Conservation (phyloP, 108 stramenopile genomes). For the Skeletonema potamos region DNA sequence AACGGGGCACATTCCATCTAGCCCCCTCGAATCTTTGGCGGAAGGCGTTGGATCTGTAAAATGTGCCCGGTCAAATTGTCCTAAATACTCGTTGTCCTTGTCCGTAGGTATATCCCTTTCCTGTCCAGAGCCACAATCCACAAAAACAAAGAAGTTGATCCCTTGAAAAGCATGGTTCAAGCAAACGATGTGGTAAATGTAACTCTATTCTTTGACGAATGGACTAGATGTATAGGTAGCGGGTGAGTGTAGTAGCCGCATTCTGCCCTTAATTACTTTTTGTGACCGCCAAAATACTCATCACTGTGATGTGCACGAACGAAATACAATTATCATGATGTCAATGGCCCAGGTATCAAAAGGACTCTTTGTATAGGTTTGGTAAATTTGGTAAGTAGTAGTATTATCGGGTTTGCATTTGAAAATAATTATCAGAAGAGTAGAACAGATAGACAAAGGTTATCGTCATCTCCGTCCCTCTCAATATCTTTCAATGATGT, state of each 20-base stretch:
- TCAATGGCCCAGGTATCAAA: conserved; percentile 47
- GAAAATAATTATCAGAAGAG: not conserved
- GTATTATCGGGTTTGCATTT: not conserved
- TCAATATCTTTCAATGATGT: no score
- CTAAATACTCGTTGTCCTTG: not conserved
- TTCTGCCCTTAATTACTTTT: not conserved
- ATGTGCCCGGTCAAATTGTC: not conserved
- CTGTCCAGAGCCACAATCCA: not conserved
- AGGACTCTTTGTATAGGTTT: conserved; percentile 72
- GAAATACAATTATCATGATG: not conserved
- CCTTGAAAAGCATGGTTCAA: conserved; percentile 15
- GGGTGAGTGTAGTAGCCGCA: not conserved
- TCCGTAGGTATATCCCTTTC: no score
- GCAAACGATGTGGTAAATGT: conserved; percentile 34
- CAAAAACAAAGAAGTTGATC: not conserved
- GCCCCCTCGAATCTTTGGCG: not conserved
- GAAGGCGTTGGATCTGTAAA: not conserved
- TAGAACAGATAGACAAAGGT: no score
- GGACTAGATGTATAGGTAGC: conserved; percentile 72
- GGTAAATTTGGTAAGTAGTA: conserved; percentile 58
- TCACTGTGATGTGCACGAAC: not conserved
- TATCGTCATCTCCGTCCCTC: no score
- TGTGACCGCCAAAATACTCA: not conserved
- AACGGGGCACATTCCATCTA: not conserved
- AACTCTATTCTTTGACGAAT: conserved; percentile 53